These are phyloP conservation scores for Aspergillus aculeatus DNA, from an alignment of 2,329 filamentous ascomycete genomes.

Conservation along the genomic window DNA sequence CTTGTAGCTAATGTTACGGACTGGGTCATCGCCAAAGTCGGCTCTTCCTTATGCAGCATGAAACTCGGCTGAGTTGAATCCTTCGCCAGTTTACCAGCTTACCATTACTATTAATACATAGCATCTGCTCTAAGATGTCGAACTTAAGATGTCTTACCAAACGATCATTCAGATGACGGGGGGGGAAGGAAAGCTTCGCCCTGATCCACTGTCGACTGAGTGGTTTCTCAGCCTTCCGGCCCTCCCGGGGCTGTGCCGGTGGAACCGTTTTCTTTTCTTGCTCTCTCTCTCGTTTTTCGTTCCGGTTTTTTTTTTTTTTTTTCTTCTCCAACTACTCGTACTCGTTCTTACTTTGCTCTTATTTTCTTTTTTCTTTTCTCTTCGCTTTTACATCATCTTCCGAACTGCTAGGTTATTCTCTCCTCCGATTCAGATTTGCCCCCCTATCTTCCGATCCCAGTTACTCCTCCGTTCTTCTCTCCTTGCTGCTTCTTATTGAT, in stretches of 20 bases:
- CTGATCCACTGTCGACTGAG: neutral
- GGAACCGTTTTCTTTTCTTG: constrained; percentile 5
- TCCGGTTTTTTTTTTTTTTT: neutral
- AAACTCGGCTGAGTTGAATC: neutral
- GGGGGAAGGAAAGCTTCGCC: neutral
- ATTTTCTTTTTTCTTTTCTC: neutral
- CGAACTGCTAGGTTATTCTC: neutral
- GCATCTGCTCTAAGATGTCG: neutral
- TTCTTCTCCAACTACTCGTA: neutral
- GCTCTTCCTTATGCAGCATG: no score
- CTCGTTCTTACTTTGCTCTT: neutral
- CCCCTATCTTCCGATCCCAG: neutral
- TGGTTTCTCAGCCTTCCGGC: constrained; percentile 8
- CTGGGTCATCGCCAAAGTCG: no score
- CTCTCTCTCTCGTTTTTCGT: neutral
- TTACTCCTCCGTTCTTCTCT: neutral
- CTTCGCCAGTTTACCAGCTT: neutral
- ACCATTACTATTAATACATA: neutral
- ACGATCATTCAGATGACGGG: neutral
- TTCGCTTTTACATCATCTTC: neutral
- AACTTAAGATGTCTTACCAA: neutral
- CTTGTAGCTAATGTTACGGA: no score
- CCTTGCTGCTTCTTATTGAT: neutral
- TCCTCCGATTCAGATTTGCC: neutral
- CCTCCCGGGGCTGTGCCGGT: constrained; percentile 26